Conservation (phyloP, 2,329 filamentous ascomycete genomes). For the Dichotomopilus funicola region DNA sequence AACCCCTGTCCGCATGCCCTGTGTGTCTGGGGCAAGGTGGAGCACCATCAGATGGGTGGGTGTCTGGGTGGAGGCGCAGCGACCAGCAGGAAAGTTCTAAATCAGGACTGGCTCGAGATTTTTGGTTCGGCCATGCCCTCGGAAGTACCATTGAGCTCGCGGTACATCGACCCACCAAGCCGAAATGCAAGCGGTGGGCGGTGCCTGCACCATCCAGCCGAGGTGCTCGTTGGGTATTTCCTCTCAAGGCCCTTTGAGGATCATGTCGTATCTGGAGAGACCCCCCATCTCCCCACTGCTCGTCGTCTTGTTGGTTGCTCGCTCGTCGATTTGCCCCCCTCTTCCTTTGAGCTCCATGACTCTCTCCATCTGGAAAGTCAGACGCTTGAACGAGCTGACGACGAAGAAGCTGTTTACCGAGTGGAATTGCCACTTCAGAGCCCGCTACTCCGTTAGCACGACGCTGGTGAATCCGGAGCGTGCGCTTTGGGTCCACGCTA, state of each 20-base stretch:
- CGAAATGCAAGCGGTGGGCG: neutral
- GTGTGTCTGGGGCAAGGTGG: constrained; percentile 35
- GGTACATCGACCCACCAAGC: constrained; percentile 19
- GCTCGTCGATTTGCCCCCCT: neutral
- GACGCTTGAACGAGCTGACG: no score
- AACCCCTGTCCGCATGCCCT: constrained; percentile 29
- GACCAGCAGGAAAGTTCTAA: constrained; percentile 32
- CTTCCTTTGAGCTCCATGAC: neutral
- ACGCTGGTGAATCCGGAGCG: no score
- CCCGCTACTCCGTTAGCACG: no score
- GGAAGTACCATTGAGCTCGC: constrained; percentile 23
- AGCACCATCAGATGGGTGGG: constrained; percentile 37
- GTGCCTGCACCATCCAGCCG: constrained; percentile 11
- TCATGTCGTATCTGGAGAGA: neutral
- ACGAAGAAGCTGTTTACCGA: no score
- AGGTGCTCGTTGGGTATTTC: neutral
- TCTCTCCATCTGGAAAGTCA: no score
- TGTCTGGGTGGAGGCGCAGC: constrained; percentile 28
- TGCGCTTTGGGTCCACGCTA: neutral
- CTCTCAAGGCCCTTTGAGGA: no score
- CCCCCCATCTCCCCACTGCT: neutral
- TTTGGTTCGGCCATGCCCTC: constrained; percentile 17
- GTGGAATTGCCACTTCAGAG: no score
- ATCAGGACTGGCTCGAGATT: constrained; percentile 25
- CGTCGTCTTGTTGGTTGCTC: neutral